Evolutionary conservation across 2,329 filamentous ascomycete genomes (phyloP).

Genomic region (Penicillium sp.): DNA sequence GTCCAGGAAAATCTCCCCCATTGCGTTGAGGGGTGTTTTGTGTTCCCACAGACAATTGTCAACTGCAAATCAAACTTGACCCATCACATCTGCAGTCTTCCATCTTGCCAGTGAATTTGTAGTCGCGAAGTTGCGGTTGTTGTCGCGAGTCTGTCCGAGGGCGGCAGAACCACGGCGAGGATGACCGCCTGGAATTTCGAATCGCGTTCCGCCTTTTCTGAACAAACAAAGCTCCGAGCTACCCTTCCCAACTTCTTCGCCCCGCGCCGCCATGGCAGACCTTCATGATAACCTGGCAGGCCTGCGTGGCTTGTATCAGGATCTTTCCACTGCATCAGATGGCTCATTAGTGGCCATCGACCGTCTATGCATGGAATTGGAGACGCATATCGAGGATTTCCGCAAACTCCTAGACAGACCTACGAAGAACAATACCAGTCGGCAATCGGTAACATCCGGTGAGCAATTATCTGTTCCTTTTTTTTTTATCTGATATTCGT

Average conservation of each 20-base stretch:
- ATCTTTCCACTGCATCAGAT: slow-evolving; percentile 71
- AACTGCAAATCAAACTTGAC: neutral
- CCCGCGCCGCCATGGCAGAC: slow-evolving; percentile 38
- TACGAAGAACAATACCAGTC: slow-evolving; percentile 66
- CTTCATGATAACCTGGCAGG: slow-evolving; percentile 66
- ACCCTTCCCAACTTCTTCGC: slow-evolving; percentile 26
- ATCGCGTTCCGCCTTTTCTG: slow-evolving; percentile 33
- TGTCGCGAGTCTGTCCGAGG: slow-evolving; percentile 7
- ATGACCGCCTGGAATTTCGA: slow-evolving; percentile 32
- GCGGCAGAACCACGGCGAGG: slow-evolving; percentile 8
- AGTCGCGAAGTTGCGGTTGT: slow-evolving; percentile 1
- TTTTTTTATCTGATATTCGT: neutral
- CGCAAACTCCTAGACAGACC: slow-evolving; percentile 68
- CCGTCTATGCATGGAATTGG: slow-evolving; percentile 60
- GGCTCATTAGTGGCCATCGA: slow-evolving; percentile 64
- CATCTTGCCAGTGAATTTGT: neutral
- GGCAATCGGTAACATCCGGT: slow-evolving; percentile 65
- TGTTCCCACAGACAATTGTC: neutral
- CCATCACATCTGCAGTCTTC: neutral
- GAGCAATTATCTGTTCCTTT: slow-evolving; percentile 22
- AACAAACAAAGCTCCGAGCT: slow-evolving; percentile 29
- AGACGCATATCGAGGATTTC: slow-evolving; percentile 61
- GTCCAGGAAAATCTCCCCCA: slow-evolving; percentile 42
- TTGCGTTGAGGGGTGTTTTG: slow-evolving; percentile 23
- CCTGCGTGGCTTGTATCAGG: slow-evolving; percentile 78